Evolutionary conservation across 768 basidiomycete species (phyloP), one percentile per base, ranked within the genome.

Genomic region (Hebeloma cylindrosporum): DNA sequence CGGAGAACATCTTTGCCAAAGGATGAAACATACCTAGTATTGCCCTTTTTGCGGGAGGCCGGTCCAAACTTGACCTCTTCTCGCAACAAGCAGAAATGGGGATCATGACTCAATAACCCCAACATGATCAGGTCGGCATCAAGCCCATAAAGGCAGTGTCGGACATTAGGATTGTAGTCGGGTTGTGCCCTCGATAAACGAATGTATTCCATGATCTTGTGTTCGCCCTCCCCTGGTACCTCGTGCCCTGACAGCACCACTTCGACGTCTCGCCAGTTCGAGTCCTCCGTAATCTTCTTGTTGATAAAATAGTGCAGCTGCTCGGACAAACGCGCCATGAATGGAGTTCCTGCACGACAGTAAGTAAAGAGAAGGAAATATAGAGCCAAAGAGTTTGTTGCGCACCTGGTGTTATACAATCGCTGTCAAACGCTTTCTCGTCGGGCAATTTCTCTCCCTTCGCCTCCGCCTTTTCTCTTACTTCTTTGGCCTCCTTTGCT

Each of bases 191-290:
- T 88, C 40, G 88, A 85, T 49, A 93, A 69, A 28, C 96, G 86
- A 62, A 99, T 98, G 67, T 94, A 99, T 64, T 97, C 96, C 89
- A 98, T 97, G 55, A 99, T 94, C 75, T 99, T 99, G 79, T 99
- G 96, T 63, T 99, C 96, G 48, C 96, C 96, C 67, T 99, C 96
- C 54, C 96, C 96, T 0, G 96, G 96, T 3, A 97, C 94, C 57
- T 99, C 95, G 64, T 98, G 93, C 8, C 96, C 96, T 21, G 92
- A 95, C 27, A 99, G 74, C 28, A 99, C 89, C 16, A 98, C 93
- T 59, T 93, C 76, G 30, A 98, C 82, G 43, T 85, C 79, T 47
- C 90, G 74, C 96, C 96, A 99, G 63, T 93, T 85, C 2, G 96
- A 80, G 66, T 99, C 96, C 62, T 99, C 96, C 0, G 85, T 81